Evolutionary conservation across 352 stramenopile genomes (phyloP), one percentile per base, ranked within the genome.

Genomic region (Pythium rishiriense): DNA sequence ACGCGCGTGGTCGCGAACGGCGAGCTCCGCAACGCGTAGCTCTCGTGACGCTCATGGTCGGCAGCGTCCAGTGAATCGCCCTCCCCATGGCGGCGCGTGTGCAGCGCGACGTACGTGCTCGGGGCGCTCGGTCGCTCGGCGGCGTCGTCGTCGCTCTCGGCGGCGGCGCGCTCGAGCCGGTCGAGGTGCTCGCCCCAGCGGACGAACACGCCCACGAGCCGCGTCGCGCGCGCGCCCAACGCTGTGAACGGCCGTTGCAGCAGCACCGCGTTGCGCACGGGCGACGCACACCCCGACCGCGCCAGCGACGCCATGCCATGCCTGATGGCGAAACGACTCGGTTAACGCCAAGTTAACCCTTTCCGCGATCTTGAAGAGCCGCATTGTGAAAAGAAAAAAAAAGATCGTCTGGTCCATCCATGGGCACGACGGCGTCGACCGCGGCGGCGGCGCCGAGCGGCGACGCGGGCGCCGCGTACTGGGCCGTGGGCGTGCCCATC

Each of bases 1-100:
- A 93, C 77, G 43, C 85, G 82, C 8, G 76, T 91, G 8, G 75
- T 77, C 2, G 79, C 73, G 53, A 91, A 94, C 25, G 83, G 78
- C n/a, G 78, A 87, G 60, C 73, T 85, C 15, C 43, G 63, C 39
- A 75, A 68, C 7, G 78, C 68, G 64, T 90, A 92, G 22, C 77
- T 62, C 4, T n/a, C 17, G 25, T 66, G 59, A n/a, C n/a, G n/a
- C 22, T 51, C 19, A 3, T 62, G 55, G 33, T 73, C 12, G 26
- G 21, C 17, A n/a, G 48, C 4, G 15, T 64, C 63, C 21, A n/a
- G n/a, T n/a, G n/a, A n/a, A n/a, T n/a, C n/a, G n/a, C 7, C 14
- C 12, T 41, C 14, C 9, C 55, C 50, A 0, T 21, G 35, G 14
- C 41, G 55, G 24, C 24, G 47, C 6, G 43, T 33, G 19, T 45